These are phyloP conservation scores for Ceratobasidium sp. DNA, from an alignment of 1,284 basidiomycete species.

Conservation along the genomic window DNA sequence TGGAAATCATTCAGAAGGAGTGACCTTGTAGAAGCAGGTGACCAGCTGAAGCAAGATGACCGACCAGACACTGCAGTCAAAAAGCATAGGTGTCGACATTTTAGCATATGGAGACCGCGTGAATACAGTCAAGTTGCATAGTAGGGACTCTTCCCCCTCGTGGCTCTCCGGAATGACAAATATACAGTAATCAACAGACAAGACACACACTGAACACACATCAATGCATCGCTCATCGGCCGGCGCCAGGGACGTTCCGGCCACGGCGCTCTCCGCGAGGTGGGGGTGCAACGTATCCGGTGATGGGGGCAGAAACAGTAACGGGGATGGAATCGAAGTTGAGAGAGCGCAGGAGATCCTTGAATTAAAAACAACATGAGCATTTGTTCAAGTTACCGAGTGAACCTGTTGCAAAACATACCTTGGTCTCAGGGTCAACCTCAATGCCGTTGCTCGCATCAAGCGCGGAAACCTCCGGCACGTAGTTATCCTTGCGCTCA, in stretches of 20 bases:
- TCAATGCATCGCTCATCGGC: conserved; percentile 49
- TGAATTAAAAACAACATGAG: conserved; percentile 23
- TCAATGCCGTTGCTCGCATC: conserved; percentile 82
- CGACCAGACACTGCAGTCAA: too few species aligned
- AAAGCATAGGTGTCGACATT: conserved; percentile 39
- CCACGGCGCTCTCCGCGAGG: conserved; percentile 70
- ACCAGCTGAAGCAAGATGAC: too few species aligned
- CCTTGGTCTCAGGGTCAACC: conserved; percentile 92
- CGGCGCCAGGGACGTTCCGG: conserved; percentile 87
- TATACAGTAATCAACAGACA: conserved; percentile 35
- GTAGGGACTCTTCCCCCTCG: neutral
- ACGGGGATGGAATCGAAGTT: conserved; percentile 91
- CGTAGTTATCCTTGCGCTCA: conserved; percentile 99
- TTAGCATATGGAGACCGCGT: conserved; percentile 5
- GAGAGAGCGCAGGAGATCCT: conserved; percentile 88
- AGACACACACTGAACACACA: conserved; percentile 4
- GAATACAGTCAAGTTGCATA: conserved; percentile 34
- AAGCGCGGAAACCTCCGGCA: conserved; percentile 94
- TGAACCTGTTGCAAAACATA: conserved; percentile 54
- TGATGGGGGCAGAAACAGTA: conserved; percentile 72
- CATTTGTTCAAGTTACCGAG: neutral
- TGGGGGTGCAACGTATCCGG: conserved; percentile 67
- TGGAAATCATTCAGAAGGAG: too few species aligned
- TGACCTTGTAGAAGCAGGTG: too few species aligned
- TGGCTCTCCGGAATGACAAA: conserved; percentile 16